These are phyloP conservation scores for Mitragyna speciosa DNA, from an alignment of 257 asterid genomes.

Conservation along the genomic window DNA sequence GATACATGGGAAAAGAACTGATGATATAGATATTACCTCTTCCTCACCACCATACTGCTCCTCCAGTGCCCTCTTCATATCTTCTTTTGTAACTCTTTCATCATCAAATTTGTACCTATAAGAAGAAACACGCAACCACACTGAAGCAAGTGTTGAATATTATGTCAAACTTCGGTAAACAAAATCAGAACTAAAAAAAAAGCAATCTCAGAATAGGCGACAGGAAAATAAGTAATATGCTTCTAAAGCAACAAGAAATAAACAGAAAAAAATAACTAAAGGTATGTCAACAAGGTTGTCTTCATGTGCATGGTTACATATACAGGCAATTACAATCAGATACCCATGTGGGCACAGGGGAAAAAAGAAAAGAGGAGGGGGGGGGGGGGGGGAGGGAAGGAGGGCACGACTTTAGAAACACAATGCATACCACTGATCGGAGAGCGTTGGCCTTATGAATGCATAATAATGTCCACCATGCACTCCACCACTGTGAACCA, in stretches of 20 bases:
- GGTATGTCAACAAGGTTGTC: background rate
- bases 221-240: background rate
- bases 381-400: no score
- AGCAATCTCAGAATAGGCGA: background rate
- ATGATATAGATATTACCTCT: conserved; percentile 53
- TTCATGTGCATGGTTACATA: background rate
- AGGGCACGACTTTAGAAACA: conserved; percentile 16
- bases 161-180: background rate
- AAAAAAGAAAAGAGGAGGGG: no score
- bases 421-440: conserved; percentile 78
- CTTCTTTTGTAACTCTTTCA: conserved; percentile 98
- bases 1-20: background rate
- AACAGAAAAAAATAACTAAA: background rate
- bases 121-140: conserved; percentile 23
- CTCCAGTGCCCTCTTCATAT: conserved; percentile 86
- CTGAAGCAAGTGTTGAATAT: background rate
- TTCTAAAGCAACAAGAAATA: background rate
- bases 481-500: conserved; percentile 98
- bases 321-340: background rate
- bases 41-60: conserved; percentile 99
- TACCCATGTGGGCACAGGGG: background rate
- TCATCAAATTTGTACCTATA: conserved; percentile 93
- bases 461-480: conserved; percentile 99
- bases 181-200: background rate
- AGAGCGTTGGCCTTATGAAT: conserved; percentile 90